Conservation (phyloP, 2,329 filamentous ascomycete species). For the Mycosphaerella sp. region DNA sequence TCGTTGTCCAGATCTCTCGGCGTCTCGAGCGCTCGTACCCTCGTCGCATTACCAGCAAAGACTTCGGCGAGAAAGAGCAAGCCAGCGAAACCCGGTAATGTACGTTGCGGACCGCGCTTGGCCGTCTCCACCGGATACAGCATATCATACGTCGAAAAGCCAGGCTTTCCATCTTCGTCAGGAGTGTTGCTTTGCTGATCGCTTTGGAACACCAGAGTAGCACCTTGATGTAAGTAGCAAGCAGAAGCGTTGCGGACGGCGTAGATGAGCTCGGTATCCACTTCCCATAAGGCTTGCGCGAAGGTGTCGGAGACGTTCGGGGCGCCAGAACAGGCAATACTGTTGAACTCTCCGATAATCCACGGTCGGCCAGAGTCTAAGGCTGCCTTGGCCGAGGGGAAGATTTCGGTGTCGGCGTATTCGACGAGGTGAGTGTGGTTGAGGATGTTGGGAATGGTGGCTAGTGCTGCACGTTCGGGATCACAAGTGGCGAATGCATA, state of each 20-base stretch:
- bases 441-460: constrained; percentile 27
- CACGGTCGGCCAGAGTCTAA: constrained; percentile 25
- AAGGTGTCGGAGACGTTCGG: constrained; percentile 40
- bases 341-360: constrained; percentile 39
- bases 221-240: constrained; percentile 35
- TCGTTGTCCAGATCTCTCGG: constrained; percentile 22
- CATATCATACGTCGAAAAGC: constrained; percentile 29
- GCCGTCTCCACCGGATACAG: constrained; percentile 25
- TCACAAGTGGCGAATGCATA: constrained; percentile 31
- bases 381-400: constrained; percentile 27
- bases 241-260: constrained; percentile 36
- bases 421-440: constrained; percentile 27
- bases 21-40: constrained; percentile 20
- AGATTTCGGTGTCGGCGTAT: constrained; percentile 28
- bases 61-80: constrained; percentile 29
- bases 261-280: constrained; percentile 36
- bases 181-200: constrained; percentile 27
- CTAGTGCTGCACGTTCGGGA: constrained; percentile 21
- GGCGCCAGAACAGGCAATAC: constrained; percentile 37
- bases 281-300: constrained; percentile 38
- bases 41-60: constrained; percentile 24
- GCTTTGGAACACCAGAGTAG: constrained; percentile 29
- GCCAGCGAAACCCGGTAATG: constrained; percentile 25
- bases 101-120: constrained; percentile 24
- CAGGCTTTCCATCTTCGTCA: constrained; percentile 25